A percentile compares a stretch with the other conserved stretches of the same genome.
Evolutionary conservation across 208 protist species (phyloP).

Genomic region (Kentomonas sorsogonicus): DNA sequence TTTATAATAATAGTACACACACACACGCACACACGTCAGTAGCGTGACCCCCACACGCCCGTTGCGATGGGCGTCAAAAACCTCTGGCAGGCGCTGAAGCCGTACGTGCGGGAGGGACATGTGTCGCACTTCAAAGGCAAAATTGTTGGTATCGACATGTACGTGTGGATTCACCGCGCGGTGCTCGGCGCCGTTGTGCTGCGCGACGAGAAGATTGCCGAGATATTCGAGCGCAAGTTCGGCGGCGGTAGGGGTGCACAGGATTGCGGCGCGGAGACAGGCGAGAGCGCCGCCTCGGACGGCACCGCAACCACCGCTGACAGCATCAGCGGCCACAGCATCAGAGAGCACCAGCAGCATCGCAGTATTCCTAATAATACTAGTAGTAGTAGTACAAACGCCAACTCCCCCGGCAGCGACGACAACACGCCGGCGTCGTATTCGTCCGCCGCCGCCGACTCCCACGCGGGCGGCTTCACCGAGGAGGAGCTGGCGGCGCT

Average conservation of each 20-base stretch:
- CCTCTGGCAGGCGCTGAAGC: constrained; percentile 69
- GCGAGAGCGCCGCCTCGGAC: too few relatives aligned
- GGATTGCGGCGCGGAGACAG: too few relatives aligned
- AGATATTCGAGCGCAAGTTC: constrained; percentile 26
- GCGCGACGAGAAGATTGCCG: constrained; percentile 16
- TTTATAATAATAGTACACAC: neutral
- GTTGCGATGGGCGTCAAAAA: constrained; percentile 79
- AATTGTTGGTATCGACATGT: constrained; percentile 83
- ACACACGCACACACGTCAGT: neutral
- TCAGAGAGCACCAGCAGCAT: too few relatives aligned
- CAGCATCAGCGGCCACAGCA: neutral
- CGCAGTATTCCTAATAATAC: too few relatives aligned
- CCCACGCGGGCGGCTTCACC: neutral
- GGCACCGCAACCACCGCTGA: too few relatives aligned
- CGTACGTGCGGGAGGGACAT: constrained; percentile 65
- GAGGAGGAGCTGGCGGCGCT: constrained; percentile 4
- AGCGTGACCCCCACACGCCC: too few relatives aligned
- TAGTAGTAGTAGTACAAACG: too few relatives aligned
- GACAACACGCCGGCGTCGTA: too few relatives aligned
- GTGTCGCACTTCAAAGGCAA: constrained; percentile 69
- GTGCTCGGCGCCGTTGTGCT: constrained; percentile 40
- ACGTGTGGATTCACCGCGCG: constrained; percentile 82
- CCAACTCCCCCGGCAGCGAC: too few relatives aligned
- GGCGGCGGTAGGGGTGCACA: neutral
- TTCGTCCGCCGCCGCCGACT: neutral